These are phyloP conservation scores for Phlebiopsis flavidoalba DNA, from an alignment of 768 basidiomycete genomes.

Conservation along the genomic window DNA sequence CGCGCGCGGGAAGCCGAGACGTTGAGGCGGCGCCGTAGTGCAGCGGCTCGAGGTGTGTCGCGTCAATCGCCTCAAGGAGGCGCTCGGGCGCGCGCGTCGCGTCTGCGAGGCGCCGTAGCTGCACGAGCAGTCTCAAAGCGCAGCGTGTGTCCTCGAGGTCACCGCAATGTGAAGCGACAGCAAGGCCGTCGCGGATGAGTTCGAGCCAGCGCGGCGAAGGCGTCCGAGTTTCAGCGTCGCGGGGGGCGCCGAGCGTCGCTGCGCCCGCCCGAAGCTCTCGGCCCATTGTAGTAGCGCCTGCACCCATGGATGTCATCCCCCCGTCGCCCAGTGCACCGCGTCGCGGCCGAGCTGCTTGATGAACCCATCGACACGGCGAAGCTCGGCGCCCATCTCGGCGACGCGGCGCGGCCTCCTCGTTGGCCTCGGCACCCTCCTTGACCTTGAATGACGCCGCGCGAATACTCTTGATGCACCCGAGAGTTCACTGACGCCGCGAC, in stretches of 20 bases:
- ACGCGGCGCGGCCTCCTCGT: slow-evolving; percentile 47
- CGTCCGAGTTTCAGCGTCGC: slow-evolving; percentile 38
- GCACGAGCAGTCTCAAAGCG: slow-evolving; percentile 49
- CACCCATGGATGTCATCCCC: slow-evolving; percentile 44
- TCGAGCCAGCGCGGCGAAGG: slow-evolving; percentile 53
- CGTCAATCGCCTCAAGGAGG: slow-evolving; percentile 66
- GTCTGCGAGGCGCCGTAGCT: slow-evolving; percentile 52
- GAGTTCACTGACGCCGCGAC: slow-evolving; percentile 52
- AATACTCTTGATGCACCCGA: slow-evolving; percentile 56
- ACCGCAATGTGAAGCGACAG: slow-evolving; percentile 48
- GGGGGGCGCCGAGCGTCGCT: slow-evolving; percentile 36
- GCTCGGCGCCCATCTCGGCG: slow-evolving; percentile 47
- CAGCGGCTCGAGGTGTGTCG: slow-evolving; percentile 53
- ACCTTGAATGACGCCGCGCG: slow-evolving; percentile 26
- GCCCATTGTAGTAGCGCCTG: slow-evolving; percentile 57
- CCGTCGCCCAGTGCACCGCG: slow-evolving; percentile 59
- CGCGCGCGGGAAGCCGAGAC: slow-evolving; percentile 33
- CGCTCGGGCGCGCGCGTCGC: slow-evolving; percentile 60
- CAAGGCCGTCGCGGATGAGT: slow-evolving; percentile 50
- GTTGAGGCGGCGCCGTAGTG: slow-evolving; percentile 67
- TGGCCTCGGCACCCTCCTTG: slow-evolving; percentile 31
- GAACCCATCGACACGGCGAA: slow-evolving; percentile 53
- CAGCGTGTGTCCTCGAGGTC: slow-evolving; percentile 50
- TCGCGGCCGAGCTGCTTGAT: slow-evolving; percentile 57
- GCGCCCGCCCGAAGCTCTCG: slow-evolving; percentile 58